Evolutionary conservation across 2,329 filamentous ascomycete species (phyloP).

Genomic region (Ceratocystis alfenasii): DNA sequence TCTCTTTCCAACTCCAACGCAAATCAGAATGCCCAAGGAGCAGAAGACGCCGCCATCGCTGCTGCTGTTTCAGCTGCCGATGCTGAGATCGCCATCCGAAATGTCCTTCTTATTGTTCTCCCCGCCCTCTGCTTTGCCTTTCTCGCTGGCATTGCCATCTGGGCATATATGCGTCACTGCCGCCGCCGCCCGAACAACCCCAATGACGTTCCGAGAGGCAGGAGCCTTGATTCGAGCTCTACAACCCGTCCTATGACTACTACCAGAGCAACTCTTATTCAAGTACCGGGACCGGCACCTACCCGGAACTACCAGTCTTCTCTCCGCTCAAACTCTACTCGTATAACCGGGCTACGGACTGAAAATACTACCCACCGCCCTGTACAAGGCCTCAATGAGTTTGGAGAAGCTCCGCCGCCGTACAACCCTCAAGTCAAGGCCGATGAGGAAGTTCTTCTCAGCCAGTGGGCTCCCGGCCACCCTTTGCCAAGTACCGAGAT

Average conservation of each 20-base stretch:
- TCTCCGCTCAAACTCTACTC: neutral
- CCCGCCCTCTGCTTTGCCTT: constrained; percentile 6
- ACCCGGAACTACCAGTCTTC: neutral
- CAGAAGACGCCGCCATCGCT: neutral
- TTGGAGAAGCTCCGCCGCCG: constrained; percentile 15
- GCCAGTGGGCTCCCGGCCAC: constrained; percentile 11
- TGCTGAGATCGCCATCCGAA: constrained; percentile 6
- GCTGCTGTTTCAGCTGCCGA: constrained; percentile 3
- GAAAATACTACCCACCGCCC: neutral
- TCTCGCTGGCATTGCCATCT: neutral
- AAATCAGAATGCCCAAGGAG: neutral
- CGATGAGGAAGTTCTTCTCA: constrained; percentile 21
- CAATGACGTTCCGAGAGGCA: neutral
- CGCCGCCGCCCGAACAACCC: neutral
- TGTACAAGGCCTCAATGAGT: constrained; percentile 13
- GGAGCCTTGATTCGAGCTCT: neutral
- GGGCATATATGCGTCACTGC: constrained; percentile 4
- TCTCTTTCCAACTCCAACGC: neutral
- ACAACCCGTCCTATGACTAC: neutral
- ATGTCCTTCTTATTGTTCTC: constrained; percentile 5
- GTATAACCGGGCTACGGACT: neutral
- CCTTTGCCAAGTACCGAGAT: constrained; percentile 23
- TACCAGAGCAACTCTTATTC: neutral
- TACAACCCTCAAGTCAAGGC: constrained; percentile 15
- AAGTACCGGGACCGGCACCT: neutral